Base-by-base conservation (phyloP, 169 alveolate genomes). In the Plasmodium sp. region DNA sequence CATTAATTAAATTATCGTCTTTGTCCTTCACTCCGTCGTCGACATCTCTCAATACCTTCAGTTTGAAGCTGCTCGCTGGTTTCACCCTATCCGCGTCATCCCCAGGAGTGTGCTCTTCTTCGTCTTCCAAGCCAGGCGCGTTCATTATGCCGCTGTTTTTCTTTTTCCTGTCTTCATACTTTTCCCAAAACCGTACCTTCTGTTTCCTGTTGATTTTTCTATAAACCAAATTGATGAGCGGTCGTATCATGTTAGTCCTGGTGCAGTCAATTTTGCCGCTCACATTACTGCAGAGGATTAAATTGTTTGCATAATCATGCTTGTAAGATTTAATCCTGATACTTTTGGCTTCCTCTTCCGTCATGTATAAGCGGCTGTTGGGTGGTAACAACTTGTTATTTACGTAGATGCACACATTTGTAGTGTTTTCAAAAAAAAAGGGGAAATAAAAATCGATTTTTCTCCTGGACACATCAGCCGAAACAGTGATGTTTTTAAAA, bases 391-490 rank as follows among this genome's bases (percentile, higher is more conserved):
- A 77, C 54, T 82, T 92, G n/a, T 93, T 95, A 41, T 96, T 96
- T 39, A 93, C 79, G n/a, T 91, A 94, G 5, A 96, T 82, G 4
- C 96, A 85, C 22, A 93, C 96, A 62, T 96, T 94, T 48, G 97
- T 94, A 2, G 95, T 92, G 72, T 96, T 96, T 74, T 96, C 97
- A 71, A 96, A 93, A 86, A 96, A 96, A 41, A 92, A 96, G 39
- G 97, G 97, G 22, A 92, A 93, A 82, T 92, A 96, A 72, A 96
- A 84, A 18, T 95, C 95, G 14, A 96, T 92, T 88, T 91, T 86
- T 71, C 97, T 74, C 54, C 97, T 86, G 71, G 96, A 93, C n/a
- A 95, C 96, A 48, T 95, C 96, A 18, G 97, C 96, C 5, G 96
- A 95, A 6, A 93, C 58, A 77, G 90, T 93, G 81, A 95, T 95